Evolutionary conservation across 2,329 filamentous ascomycete genomes (phyloP).

Genomic region (Domatiomyces catenatus): DNA sequence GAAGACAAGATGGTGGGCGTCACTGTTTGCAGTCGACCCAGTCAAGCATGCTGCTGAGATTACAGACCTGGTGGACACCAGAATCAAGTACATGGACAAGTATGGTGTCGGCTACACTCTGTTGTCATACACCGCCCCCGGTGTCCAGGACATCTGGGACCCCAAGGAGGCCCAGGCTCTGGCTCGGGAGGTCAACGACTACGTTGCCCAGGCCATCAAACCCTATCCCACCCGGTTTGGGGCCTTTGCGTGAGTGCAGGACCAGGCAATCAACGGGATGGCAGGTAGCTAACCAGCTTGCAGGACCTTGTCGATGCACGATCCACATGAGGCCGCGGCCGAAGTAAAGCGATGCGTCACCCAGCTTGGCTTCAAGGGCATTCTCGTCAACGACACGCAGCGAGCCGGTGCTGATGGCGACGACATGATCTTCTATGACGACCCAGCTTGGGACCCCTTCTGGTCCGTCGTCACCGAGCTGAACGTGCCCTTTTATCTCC

Average conservation of each 20-base stretch:
- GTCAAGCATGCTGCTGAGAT: slow-evolving; percentile 43
- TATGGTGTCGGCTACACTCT: slow-evolving; percentile 20
- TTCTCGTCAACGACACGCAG: slow-evolving; percentile 48
- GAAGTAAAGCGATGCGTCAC: slow-evolving; percentile 36
- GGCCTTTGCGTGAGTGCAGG: slow-evolving; percentile 23
- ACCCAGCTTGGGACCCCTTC: slow-evolving; percentile 39
- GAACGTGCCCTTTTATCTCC: slow-evolving; percentile 18
- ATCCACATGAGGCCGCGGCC: slow-evolving; percentile 25
- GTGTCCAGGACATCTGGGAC: slow-evolving; percentile 18
- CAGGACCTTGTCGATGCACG: slow-evolving; percentile 28
- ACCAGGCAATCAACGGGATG: slow-evolving; percentile 1
- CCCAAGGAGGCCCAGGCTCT: slow-evolving; percentile 16
- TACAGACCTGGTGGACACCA: slow-evolving; percentile 17
- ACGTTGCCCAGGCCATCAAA: slow-evolving; percentile 16
- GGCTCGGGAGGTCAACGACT: slow-evolving; percentile 19
- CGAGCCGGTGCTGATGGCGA: slow-evolving; percentile 43
- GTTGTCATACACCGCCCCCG: slow-evolving; percentile 19
- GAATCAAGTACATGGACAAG: slow-evolving; percentile 14
- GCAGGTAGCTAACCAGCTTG: slow-evolving; percentile 6
- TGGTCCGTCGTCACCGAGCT: slow-evolving; percentile 16
- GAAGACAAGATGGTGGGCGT: slow-evolving; percentile 46
- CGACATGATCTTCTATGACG: slow-evolving; percentile 50
- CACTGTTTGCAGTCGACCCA: slow-evolving; percentile 43
- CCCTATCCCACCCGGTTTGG: slow-evolving; percentile 25
- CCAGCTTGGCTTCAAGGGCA: slow-evolving; percentile 46